Evolutionary conservation across 495 filamentous ascomycete species (phyloP), one percentile per base, ranked within the genome.

Genomic region (Podospora conica): DNA sequence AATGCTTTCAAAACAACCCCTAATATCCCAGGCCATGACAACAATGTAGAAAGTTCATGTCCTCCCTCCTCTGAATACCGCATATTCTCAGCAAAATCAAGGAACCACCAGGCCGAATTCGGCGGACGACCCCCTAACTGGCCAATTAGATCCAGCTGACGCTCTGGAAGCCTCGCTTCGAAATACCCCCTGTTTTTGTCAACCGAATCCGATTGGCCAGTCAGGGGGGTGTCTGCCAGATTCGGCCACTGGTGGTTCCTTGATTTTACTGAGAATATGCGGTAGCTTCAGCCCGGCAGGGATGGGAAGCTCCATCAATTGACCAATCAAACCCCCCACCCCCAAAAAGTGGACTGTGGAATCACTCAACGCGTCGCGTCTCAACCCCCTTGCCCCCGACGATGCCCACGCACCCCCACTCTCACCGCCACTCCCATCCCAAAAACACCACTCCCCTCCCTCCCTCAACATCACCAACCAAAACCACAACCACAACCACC

Each of bases 341-440:
- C 31, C 27, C 58, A 40, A 24, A 12, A 29, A 31, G 57, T 15
- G 0, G n/a, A 9, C 27, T 20, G 9, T 15, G 27, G 3, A 29
- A 20, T 18, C 58, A 59, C 24, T 59, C 58, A 63, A 63, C 61
- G 61, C 61, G 61, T 63, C 61, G 61, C 24, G 61, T 63, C 61
- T 15, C 59, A 23, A 25, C 28, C 20, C 22, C 61, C n/a, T 24
- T 21, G 10, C 48, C 23, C 40, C n/a, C 27, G n/a, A 31, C 29
- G 9, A 21, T n/a, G 18, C 11, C 28, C 23, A 48, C 15, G 0
- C 1, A n/a, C 18, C 40, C 40, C 40, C 40, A 48, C 40, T 48
- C 40, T 18, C 40, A 48, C 40, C 40, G 40, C 40, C 40, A 48
- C 40, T 48, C 7, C 5, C 40, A 48, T 8, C 40, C 40, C 40